A percentile compares a stretch with the other conserved stretches of the same genome.
Conservation (phyloP, 1,284 basidiomycete genomes). For the Rhizopogon parksii region DNA sequence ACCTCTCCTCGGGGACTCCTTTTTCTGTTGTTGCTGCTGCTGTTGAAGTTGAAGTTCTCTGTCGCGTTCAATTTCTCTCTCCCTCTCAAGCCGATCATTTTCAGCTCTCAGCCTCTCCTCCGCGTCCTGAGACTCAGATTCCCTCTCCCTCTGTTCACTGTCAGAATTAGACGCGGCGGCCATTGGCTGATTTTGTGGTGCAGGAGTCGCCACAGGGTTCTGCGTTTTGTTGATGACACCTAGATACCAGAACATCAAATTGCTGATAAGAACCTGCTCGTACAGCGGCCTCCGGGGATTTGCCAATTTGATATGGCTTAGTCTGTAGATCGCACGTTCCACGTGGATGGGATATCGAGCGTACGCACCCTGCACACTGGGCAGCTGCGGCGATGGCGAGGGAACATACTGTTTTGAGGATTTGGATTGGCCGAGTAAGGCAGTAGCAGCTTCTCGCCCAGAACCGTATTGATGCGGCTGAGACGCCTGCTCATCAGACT, state of each 20-base stretch:
- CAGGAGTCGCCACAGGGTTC: constrained; percentile 31
- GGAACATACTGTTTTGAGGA: constrained; percentile 61
- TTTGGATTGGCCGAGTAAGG: constrained; percentile 75
- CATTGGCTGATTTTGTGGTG: constrained; percentile 15
- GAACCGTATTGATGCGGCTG: constrained; percentile 43
- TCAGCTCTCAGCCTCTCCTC: constrained; percentile 44
- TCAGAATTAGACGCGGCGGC: constrained; percentile 18
- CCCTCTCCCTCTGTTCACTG: constrained; percentile 30
- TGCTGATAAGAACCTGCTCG: constrained; percentile 98
- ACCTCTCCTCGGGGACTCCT: constrained; percentile 47
- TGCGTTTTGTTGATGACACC: constrained; percentile 92
- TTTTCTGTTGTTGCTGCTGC: constrained; percentile 41
- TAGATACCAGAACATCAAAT: constrained; percentile 99
- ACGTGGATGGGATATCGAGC: constrained; percentile 96
- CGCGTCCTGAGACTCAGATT: constrained; percentile 37
- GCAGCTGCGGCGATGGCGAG: constrained; percentile 51
- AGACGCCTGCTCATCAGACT: constrained; percentile 57
- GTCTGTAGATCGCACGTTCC: constrained; percentile 93
- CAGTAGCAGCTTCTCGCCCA: constrained; percentile 76
- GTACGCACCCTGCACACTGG: constrained; percentile 55
- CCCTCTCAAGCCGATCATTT: constrained; percentile 36
- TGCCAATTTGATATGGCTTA: constrained; percentile 97
- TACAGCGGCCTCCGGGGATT: constrained; percentile 94
- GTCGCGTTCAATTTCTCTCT: constrained; percentile 36
- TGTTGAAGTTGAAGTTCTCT: constrained; percentile 30